A percentile compares a stretch with the other conserved stretches of the same genome.
These are phyloP conservation scores for Serendipita sp. DNA, from an alignment of 1,284 basidiomycete species.

Conservation along the genomic window DNA sequence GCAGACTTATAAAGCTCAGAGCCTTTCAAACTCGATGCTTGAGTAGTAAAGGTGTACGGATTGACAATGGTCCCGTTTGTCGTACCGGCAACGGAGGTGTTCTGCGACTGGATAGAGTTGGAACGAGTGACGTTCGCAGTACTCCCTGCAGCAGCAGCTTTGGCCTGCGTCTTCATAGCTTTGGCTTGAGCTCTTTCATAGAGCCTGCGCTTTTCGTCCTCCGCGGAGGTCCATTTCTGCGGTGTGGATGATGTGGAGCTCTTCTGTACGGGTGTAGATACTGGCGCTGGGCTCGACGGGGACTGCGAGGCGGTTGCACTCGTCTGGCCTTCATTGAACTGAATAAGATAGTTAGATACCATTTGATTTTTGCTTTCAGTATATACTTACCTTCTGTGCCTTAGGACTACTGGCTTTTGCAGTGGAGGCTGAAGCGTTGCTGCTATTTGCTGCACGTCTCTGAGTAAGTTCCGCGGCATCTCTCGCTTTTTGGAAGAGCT, in stretches of 20 bases:
- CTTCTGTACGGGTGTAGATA: slow-evolving; percentile 5
- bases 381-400: neutral
- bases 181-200: slow-evolving; percentile 50
- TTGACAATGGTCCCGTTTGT: neutral
- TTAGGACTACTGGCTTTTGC: neutral
- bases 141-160: slow-evolving; percentile 15
- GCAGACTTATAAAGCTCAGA: slow-evolving; percentile 6
- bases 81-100: neutral
- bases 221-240: slow-evolving; percentile 18
- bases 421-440: neutral
- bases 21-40: neutral
- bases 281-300: neutral
- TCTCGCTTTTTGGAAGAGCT: neutral
- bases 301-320: neutral
- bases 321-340: slow-evolving; percentile 1
- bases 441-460: neutral
- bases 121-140: slow-evolving; percentile 13
- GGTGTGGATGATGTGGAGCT: slow-evolving; percentile 1
- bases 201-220: slow-evolving; percentile 55
- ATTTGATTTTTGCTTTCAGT: neutral
- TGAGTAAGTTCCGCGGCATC: slow-evolving; percentile 1
- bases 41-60: neutral
- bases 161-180: slow-evolving; percentile 33
- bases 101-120: neutral
- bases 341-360: neutral